These are phyloP conservation scores for Trifolium fragiferum DNA, from an alignment of 306 rosid species.

Conservation along the genomic window DNA sequence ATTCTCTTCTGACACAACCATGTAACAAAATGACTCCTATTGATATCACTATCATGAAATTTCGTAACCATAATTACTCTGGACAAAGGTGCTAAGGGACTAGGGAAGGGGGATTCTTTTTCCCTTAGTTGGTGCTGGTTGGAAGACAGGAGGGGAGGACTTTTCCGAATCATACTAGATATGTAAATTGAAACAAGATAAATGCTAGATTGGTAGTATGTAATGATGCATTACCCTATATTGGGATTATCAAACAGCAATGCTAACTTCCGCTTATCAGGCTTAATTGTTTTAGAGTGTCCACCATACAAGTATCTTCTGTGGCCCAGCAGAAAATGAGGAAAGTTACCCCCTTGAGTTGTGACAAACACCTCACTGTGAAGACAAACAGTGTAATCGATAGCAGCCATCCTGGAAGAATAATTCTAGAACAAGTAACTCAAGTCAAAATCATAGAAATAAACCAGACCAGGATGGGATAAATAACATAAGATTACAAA, in stretches of 20 bases:
- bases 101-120: neutral
- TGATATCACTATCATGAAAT: constrained; percentile 19
- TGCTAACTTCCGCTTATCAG: constrained; percentile 95
- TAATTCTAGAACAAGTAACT: constrained; percentile 67
- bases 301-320: constrained; percentile 93
- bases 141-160: neutral
- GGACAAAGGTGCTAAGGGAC: neutral
- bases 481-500: constrained; percentile 34
- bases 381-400: constrained; percentile 97
- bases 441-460: constrained; percentile 49
- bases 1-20: constrained; percentile 23
- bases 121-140: neutral
- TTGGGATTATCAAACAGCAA: constrained; percentile 83
- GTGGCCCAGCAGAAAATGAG: constrained; percentile 96
- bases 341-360: constrained; percentile 98
- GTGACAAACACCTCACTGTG: constrained; percentile 99
- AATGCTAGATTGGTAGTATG: neutral
- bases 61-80: neutral
- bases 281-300: constrained; percentile 92
- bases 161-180: constrained; percentile 9
- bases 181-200: constrained; percentile 27
- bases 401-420: constrained; percentile 99
- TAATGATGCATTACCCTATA: constrained; percentile 69
- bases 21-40: constrained; percentile 19
- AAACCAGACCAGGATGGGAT: constrained; percentile 26